Evolutionary conservation across 768 basidiomycete species (phyloP).

Genomic region (Amanita muscaria): DNA sequence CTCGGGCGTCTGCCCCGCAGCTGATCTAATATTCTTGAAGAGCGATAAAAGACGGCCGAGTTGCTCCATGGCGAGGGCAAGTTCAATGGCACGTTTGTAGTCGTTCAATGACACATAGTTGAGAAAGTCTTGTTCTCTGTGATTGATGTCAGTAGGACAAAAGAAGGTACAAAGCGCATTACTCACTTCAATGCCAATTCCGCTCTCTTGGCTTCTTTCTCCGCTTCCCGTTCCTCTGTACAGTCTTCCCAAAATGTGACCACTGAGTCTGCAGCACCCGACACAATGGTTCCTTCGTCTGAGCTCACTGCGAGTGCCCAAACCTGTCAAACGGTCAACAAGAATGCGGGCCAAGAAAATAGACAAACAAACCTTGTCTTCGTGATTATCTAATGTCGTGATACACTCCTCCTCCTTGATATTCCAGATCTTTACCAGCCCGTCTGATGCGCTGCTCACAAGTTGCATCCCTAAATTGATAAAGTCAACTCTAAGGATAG

Average conservation of each 20-base stretch:
- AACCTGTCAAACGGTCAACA: conserved; percentile 46
- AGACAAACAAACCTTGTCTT: conserved; percentile 70
- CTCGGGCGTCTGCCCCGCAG: conserved; percentile 16
- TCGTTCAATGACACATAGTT: conserved; percentile 86
- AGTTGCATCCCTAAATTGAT: conserved; percentile 77
- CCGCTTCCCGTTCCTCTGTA: conserved; percentile 72
- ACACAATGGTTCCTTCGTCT: conserved; percentile 81
- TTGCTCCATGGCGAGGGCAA: conserved; percentile 89
- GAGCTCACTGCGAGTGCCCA: conserved; percentile 85
- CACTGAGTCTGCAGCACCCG: conserved; percentile 93
- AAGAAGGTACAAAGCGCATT: not conserved
- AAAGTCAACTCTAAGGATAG: conserved; percentile 90
- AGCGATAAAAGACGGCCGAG: conserved; percentile 79
- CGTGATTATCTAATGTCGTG: conserved; percentile 90
- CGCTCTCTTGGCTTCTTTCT: conserved; percentile 65
- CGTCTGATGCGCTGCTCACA: conserved; percentile 87
- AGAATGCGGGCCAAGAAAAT: not conserved
- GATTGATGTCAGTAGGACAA: conserved; percentile 4
- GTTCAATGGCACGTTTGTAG: conserved; percentile 83
- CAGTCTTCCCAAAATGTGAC: conserved; percentile 96
- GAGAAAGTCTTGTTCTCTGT: conserved; percentile 92
- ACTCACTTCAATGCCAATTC: conserved; percentile 76
- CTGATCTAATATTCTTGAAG: conserved; percentile 53
- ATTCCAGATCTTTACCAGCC: conserved; percentile 94
- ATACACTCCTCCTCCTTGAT: conserved; percentile 81